These are phyloP conservation scores for Alternaria sp. DNA, from an alignment of 2,329 filamentous ascomycete species.

Conservation along the genomic window DNA sequence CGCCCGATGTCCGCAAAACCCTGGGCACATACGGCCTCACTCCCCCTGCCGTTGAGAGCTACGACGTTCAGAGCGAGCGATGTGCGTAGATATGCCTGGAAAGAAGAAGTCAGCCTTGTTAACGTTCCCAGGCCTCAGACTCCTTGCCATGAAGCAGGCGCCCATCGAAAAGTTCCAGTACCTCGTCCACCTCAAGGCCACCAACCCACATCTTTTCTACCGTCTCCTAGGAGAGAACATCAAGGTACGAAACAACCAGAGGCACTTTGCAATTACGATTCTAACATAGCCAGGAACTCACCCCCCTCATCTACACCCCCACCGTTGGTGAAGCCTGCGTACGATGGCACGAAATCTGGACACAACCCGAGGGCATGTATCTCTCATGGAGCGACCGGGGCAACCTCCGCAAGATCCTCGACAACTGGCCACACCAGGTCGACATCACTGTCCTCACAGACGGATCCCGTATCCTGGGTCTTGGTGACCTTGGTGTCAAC, in stretches of 20 bases:
- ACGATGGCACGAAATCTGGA: slow-evolving; percentile 95
- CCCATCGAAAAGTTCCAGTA: slow-evolving; percentile 85
- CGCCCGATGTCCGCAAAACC: slow-evolving; percentile 59
- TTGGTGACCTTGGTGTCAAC: slow-evolving; percentile 95
- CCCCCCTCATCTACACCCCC: slow-evolving; percentile 86
- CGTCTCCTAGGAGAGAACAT: slow-evolving; percentile 77
- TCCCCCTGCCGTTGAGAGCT: slow-evolving; percentile 60
- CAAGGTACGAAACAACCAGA: slow-evolving; percentile 52
- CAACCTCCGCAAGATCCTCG: slow-evolving; percentile 84
- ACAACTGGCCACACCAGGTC: slow-evolving; percentile 93
- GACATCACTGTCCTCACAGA: slow-evolving; percentile 98
- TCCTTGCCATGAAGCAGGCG: slow-evolving; percentile 74
- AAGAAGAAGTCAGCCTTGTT: slow-evolving; percentile 4
- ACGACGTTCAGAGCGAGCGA: slow-evolving; percentile 59
- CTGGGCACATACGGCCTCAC: slow-evolving; percentile 62
- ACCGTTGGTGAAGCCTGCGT: slow-evolving; percentile 96
- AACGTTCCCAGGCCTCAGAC: slow-evolving; percentile 70
- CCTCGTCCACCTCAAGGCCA: slow-evolving; percentile 75
- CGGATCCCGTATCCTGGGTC: slow-evolving; percentile 88
- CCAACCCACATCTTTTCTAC: slow-evolving; percentile 84
- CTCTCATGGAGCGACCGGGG: slow-evolving; percentile 95
- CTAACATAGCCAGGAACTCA: slow-evolving; percentile 67
- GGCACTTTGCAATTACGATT: background rate
- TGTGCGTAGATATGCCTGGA: slow-evolving; percentile 45
- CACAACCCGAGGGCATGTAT: slow-evolving; percentile 92